Base-by-base conservation (phyloP, 768 basidiomycete genomes). In the Postia placenta region DNA sequence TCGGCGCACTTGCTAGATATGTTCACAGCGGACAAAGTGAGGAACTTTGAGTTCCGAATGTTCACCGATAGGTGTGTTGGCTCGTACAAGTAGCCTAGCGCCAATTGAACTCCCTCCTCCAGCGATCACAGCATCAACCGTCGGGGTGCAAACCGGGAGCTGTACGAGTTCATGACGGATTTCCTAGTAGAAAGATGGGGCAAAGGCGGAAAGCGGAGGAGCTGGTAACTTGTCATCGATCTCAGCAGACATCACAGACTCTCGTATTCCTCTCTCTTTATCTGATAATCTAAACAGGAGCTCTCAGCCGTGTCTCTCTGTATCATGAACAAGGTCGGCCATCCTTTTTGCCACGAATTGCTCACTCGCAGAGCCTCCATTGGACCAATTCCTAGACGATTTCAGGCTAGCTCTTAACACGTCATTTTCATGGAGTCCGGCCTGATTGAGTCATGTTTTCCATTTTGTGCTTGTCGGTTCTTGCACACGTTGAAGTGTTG, bases 101-200 rank as follows among this genome's bases (percentile, higher is more conserved):
- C 12, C 15, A 27, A 22, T 42, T 36, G 48, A 48, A n/a, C n/a
- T n/a, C n/a, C n/a, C n/a, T n/a, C n/a, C n/a, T n/a, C 39, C 63
- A 94, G 92, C 57, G 90, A 94, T 62, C 95, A 96, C 60, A 61
- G 70, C 9, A 95, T 97, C 56, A 64, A 51, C 26, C 77, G 69
- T 52, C 72, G 93, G 35, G 88, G 85, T 1, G 94, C 89, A 1
- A 78, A 87, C 55, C 68, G 86, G 57, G 95, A 95, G 69, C 68
- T 99, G 40, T 89, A 85, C 57, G 83, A 94, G 65, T 95, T 77
- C 68, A 79, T 98, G 80, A 83, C 83, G 2, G 72, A 68, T 22
- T 97, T 93, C 69, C 69, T 99, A 52, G 55, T 82, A 1, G 93
- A 96, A 69, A 93, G 92, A 64, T 98, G 95, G 94, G 92, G 94